phyloP scores from a whole-genome alignment of 2,329 filamentous ascomycete species.

The Helotiales sp. region DNA sequence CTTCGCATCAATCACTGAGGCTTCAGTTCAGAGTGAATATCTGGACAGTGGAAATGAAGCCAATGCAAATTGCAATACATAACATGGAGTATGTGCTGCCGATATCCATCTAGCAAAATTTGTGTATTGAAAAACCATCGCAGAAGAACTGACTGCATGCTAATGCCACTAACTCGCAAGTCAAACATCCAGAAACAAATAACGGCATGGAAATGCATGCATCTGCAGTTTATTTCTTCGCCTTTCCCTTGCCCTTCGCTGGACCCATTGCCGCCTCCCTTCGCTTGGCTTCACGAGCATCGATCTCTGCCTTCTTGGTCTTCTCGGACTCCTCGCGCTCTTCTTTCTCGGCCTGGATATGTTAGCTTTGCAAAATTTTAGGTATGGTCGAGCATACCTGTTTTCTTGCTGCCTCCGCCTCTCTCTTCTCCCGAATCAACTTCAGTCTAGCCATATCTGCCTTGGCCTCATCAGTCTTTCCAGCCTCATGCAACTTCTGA shows the following conservation, averaged over 20 bases:
- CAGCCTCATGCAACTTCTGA: constrained; percentile 87
- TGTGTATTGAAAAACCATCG: not conserved
- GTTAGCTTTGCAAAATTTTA: constrained; percentile 27
- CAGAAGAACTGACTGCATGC: not conserved
- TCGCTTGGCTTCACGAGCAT: constrained; percentile 50
- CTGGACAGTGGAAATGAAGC: no score
- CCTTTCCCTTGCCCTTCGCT: constrained; percentile 35
- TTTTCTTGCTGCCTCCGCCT: constrained; percentile 81
- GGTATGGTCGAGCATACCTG: constrained; percentile 59
- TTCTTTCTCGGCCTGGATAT: constrained; percentile 45
- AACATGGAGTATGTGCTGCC: not conserved
- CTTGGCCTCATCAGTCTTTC: constrained; percentile 95
- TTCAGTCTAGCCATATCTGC: constrained; percentile 84
- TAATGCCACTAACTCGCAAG: not conserved
- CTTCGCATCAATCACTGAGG: no score
- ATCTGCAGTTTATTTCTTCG: constrained; percentile 22
- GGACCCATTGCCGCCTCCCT: constrained; percentile 43
- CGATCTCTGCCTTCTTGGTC: constrained; percentile 52
- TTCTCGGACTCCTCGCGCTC: constrained; percentile 47
- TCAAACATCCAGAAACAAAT: not conserved
- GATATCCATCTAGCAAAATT: not conserved
- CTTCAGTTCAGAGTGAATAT: no score
- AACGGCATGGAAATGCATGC: not conserved
- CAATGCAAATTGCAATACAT: no score
- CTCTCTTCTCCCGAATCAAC: constrained; percentile 84